Base-by-base conservation (phyloP, 768 basidiomycete species). In the Hydnum rufescens region DNA sequence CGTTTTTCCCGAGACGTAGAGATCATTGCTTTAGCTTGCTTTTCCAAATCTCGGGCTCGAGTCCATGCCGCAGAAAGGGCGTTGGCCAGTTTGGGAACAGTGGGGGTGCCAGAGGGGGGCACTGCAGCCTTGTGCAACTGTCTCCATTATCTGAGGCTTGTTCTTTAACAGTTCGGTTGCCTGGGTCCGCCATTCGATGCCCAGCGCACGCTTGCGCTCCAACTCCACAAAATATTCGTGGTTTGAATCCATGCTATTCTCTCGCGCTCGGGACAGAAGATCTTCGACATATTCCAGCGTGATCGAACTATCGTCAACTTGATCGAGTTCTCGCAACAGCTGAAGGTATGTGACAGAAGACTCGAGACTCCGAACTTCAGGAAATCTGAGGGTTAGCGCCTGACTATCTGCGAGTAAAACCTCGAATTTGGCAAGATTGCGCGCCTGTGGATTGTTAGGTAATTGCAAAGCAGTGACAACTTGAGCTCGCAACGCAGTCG, bases 321-420 rank as follows among this genome's bases (percentile, higher is more conserved):
- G 77, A 57, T 82, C 76, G 32, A 93, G 67, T 59, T 90, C 87
- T 54, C 67, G 72, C 56, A 84, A 65, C 55, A 93, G 74, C 59
- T 80, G 76, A 60, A 84, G 78, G 6, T 86, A 76, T 53, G 82
- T 75, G 23, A 87, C 80, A 53, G 90, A 78, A 64, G 76, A 80
- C 67, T 84, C 79, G 19, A 95, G 71, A 56, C 81, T 76, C 18
- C 70, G 62, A 13, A 92, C 68, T 62, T 90, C 86, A 13, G 87
- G 82, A 19, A 93, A 69, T 49, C 77, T 71, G n/a, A 93, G 80
- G 58, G 88, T 89, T 51, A 92, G 64, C 5, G 82, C 79, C 2
- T 78, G 78, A 1, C 77, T 79, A 26, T 82, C 73, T 50, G 77
- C 62, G 52, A 87, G 70, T 2, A 88, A 67, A 32, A 72, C 74